A percentile compares a stretch with the other conserved stretches of the same genome.
Evolutionary conservation across 768 basidiomycete species (phyloP).

Genomic region (Mycena belliarum): DNA sequence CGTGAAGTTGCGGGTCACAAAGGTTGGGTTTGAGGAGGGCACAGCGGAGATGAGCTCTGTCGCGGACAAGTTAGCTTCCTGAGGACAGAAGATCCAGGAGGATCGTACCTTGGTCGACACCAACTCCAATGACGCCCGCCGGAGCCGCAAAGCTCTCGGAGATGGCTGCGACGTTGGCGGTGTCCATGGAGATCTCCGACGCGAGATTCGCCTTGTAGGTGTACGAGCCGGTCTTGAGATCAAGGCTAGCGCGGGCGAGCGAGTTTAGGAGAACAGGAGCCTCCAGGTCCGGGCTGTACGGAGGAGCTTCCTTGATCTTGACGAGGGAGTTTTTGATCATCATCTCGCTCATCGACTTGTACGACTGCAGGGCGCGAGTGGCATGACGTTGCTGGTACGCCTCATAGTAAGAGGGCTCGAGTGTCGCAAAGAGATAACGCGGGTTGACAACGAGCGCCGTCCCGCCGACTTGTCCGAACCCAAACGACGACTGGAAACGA

Average conservation of each 20-base stretch:
- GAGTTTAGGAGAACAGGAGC: conserved; percentile 88
- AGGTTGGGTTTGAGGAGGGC: conserved; percentile 85
- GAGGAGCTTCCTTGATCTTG: conserved; percentile 91
- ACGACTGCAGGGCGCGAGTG: conserved; percentile 66
- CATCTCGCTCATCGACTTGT: conserved; percentile 94
- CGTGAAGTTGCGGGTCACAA: conserved; percentile 92
- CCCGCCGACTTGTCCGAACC: conserved; percentile 98
- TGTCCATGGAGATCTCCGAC: conserved; percentile 52
- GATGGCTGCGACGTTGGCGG: conserved; percentile 68
- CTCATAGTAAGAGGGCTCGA: conserved; percentile 77
- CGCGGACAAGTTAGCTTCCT: conserved; percentile 7
- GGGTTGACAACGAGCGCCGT: conserved; percentile 87
- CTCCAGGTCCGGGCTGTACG: conserved; percentile 86
- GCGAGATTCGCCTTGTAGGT: conserved; percentile 70
- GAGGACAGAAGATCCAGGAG: background rate
- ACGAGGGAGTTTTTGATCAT: conserved; percentile 93
- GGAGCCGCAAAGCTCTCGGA: conserved; percentile 49
- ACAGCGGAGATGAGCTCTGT: conserved; percentile 89
- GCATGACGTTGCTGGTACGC: conserved; percentile 73
- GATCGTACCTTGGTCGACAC: conserved; percentile 80
- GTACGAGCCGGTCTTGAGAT: conserved; percentile 85
- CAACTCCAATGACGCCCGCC: conserved; percentile 70
- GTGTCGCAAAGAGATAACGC: conserved; percentile 82
- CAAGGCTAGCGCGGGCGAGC: conserved; percentile 78
- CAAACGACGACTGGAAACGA: conserved; percentile 81